A percentile compares a stretch with the other conserved stretches of the same genome.
phyloP scores from a whole-genome alignment of 2,329 filamentous ascomycete species.

The Pseudogymnoascus sp. region DNA sequence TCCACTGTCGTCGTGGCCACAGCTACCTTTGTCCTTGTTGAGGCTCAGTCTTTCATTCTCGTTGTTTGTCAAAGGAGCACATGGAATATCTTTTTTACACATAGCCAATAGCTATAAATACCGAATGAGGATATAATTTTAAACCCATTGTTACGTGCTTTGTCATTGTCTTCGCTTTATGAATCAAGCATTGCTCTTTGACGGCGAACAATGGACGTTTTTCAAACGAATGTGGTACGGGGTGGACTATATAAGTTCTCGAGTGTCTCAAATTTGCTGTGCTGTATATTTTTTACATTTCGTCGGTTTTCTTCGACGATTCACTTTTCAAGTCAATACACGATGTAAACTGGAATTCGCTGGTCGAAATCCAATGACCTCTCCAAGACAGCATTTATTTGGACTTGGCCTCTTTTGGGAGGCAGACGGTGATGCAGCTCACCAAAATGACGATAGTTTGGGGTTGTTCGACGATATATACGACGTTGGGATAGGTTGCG shows the following conservation, averaged over 20 bases:
- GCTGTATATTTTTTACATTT: not conserved
- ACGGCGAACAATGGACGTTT: not conserved
- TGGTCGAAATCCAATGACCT: not conserved
- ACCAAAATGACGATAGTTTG: not conserved
- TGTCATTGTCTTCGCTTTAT: not conserved
- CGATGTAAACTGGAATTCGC: not conserved
- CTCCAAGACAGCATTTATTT: not conserved
- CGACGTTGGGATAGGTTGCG: not conserved
- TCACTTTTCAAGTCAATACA: not conserved
- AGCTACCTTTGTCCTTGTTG: not conserved
- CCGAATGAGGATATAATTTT: not conserved
- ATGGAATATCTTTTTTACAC: not conserved
- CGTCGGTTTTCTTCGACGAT: not conserved
- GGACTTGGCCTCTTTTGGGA: not conserved
- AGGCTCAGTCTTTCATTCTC: not conserved
- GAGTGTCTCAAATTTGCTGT: not conserved
- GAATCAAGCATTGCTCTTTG: not conserved
- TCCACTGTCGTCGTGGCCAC: not conserved
- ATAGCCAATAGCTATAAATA: not conserved
- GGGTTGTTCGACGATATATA: not conserved
- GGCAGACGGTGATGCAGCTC: not conserved
- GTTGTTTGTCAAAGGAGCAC: not conserved
- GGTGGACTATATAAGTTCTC: not conserved
- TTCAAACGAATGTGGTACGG: not conserved
- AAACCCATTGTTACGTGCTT: slow-evolving; percentile 4